A percentile compares a stretch with the other conserved stretches of the same genome.
Evolutionary conservation across 2,329 filamentous ascomycete genomes (phyloP).

Genomic region (Botrytis aclada): DNA sequence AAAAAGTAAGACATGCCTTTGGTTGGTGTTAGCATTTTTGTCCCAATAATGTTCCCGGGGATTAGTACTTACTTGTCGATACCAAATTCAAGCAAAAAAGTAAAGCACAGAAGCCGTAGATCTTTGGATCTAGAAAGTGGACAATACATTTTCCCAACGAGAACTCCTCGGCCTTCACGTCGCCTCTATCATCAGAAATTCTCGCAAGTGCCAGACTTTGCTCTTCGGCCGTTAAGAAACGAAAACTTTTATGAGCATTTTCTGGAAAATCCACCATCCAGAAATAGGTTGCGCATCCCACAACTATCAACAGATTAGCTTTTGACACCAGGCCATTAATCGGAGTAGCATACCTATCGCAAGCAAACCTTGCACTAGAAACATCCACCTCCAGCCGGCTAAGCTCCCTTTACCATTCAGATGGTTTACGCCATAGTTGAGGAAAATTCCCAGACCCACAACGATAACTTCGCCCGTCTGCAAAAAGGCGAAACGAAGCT

Average conservation of each 20-base stretch:
- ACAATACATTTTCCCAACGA: conserved; percentile 54
- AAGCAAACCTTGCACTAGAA: conserved; percentile 50
- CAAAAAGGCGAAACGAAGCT: conserved; percentile 62
- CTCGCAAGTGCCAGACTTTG: conserved; percentile 49
- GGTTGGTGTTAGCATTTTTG: not conserved
- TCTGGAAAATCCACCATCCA: conserved; percentile 65
- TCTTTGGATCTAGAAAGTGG: conserved; percentile 52
- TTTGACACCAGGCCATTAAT: not conserved
- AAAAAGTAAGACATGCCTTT: conserved; percentile 71
- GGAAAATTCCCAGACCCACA: conserved; percentile 40
- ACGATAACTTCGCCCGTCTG: conserved; percentile 62
- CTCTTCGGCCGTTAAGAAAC: conserved; percentile 49
- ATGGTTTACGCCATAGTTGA: conserved; percentile 65
- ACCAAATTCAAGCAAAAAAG: conserved; percentile 69
- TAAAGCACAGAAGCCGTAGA: conserved; percentile 61
- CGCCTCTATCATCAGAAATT: conserved; percentile 58
- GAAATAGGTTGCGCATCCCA: conserved; percentile 54
- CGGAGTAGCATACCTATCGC: conserved; percentile 41
- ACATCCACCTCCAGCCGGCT: conserved; percentile 66
- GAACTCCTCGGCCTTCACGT: conserved; percentile 52
- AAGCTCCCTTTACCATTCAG: conserved; percentile 53
- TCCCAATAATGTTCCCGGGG: not conserved
- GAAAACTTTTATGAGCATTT: conserved; percentile 52
- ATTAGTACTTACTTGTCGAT: conserved; percentile 48
- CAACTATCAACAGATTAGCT: conserved; percentile 35